phyloP scores from a whole-genome alignment of 2,329 filamentous ascomycete genomes.

The Paecilomyces variotii region DNA sequence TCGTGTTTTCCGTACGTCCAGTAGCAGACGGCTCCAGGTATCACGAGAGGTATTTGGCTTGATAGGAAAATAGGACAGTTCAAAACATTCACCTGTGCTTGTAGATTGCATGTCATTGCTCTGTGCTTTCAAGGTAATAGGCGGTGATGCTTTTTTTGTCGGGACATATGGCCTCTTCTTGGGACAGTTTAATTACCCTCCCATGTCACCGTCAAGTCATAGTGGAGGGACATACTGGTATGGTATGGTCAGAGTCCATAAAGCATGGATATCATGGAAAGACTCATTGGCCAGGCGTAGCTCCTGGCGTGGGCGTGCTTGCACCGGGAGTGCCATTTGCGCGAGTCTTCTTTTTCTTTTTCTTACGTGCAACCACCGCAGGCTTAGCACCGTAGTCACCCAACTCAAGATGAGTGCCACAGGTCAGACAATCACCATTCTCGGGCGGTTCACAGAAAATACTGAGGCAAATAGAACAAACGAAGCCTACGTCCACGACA shows the following conservation, averaged over 20 bases:
- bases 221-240: not conserved
- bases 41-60: not conserved
- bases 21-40: not conserved
- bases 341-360: conserved; percentile 67
- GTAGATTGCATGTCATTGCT: not conserved
- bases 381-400: conserved; percentile 68
- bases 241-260: not conserved
- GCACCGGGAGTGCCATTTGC: conserved; percentile 40
- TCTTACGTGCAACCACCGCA: conserved; percentile 62
- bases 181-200: not conserved
- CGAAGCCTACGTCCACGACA: conserved; percentile 86
- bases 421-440: conserved; percentile 69
- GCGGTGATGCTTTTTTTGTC: not conserved
- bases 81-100: not conserved
- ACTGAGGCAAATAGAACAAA: conserved; percentile 92
- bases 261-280: not conserved
- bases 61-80: not conserved
- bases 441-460: conserved; percentile 70
- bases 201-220: not conserved
- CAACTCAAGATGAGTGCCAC: conserved; percentile 69
- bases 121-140: not conserved
- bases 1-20: not conserved
- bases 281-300: conserved; percentile 26
- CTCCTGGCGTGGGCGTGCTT: conserved; percentile 52
- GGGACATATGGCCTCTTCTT: not conserved